Evolutionary conservation across 768 basidiomycete genomes (phyloP).

Genomic region (Rhodosporidiobolus sp.): DNA sequence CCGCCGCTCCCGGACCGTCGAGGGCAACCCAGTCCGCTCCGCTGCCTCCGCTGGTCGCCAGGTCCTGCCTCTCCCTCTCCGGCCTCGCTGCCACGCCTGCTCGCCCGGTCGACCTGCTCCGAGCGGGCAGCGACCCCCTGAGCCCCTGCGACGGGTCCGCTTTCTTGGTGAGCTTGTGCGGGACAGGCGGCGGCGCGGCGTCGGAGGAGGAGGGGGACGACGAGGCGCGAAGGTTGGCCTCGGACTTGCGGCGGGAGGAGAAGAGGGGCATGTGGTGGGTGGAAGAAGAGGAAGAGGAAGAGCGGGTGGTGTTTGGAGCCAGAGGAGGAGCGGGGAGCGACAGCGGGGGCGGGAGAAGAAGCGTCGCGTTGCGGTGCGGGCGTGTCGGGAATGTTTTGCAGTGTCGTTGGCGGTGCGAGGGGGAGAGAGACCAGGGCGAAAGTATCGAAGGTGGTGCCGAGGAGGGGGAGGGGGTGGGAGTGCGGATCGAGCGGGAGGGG

Average conservation of each 20-base stretch:
- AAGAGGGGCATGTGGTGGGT: neutral
- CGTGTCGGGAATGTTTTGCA: too few species aligned
- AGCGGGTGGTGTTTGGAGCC: neutral
- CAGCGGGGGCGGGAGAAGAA: too few species aligned
- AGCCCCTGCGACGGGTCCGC: too few species aligned
- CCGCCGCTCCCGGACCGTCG: neutral
- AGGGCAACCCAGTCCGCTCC: neutral
- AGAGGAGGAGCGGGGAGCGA: neutral
- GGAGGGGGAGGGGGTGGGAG: too few species aligned
- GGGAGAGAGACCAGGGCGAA: too few species aligned
- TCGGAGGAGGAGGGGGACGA: too few species aligned
- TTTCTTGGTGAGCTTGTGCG: too few species aligned
- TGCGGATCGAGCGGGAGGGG: too few species aligned
- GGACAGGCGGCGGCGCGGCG: neutral
- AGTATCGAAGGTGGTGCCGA: too few species aligned
- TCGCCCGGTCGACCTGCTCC: slow-evolving; percentile 8
- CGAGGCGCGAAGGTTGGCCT: slow-evolving; percentile 21
- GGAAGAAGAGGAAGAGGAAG: neutral
- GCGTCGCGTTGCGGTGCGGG: neutral
- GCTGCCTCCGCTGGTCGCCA: neutral
- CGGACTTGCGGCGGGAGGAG: slow-evolving; percentile 21
- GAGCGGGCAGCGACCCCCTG: neutral
- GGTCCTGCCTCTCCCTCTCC: neutral
- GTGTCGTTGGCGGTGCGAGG: neutral
- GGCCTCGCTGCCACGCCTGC: neutral